These are phyloP conservation scores for Nicotiana otophora DNA, from an alignment of 257 asterid genomes.

Conservation along the genomic window DNA sequence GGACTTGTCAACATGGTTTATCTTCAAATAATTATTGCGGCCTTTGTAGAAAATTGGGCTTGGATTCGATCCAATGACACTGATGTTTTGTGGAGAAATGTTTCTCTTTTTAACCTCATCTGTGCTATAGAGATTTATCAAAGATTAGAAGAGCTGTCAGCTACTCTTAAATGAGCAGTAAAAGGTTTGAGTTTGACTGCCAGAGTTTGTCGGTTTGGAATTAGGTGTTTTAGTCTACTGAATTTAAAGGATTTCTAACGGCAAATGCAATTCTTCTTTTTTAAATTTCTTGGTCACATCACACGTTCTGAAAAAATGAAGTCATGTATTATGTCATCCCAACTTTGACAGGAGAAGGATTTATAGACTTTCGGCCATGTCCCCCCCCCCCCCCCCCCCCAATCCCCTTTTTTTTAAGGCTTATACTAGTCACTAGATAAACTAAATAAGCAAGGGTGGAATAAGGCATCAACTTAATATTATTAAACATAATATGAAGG, in stretches of 20 bases:
- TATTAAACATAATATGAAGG: too few species aligned
- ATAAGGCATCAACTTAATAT: not conserved
- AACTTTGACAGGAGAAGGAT: not conserved
- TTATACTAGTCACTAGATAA: not conserved
- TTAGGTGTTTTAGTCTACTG: not conserved
- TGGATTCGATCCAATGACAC: not conserved
- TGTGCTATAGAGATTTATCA: not conserved
- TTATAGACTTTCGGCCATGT: not conserved
- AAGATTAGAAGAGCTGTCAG: not conserved
- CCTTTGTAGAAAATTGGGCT: slow-evolving; percentile 8
- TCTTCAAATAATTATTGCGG: slow-evolving; percentile 2
- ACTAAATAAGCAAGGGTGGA: not conserved
- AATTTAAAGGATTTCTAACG: not conserved
- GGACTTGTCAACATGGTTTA: not conserved
- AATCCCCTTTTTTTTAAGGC: too few species aligned
- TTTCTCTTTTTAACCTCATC: not conserved
- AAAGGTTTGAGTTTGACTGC: not conserved
- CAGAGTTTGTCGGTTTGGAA: slow-evolving; percentile 3
- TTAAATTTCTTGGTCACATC: not conserved
- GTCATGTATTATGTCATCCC: not conserved
- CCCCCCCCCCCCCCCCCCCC: too few species aligned
- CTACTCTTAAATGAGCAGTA: not conserved
- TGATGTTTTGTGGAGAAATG: not conserved
- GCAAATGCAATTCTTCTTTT: not conserved
- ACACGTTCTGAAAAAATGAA: not conserved